Conservation (phyloP, 2,329 filamentous ascomycete genomes). For the Clonostachys rosea region DNA sequence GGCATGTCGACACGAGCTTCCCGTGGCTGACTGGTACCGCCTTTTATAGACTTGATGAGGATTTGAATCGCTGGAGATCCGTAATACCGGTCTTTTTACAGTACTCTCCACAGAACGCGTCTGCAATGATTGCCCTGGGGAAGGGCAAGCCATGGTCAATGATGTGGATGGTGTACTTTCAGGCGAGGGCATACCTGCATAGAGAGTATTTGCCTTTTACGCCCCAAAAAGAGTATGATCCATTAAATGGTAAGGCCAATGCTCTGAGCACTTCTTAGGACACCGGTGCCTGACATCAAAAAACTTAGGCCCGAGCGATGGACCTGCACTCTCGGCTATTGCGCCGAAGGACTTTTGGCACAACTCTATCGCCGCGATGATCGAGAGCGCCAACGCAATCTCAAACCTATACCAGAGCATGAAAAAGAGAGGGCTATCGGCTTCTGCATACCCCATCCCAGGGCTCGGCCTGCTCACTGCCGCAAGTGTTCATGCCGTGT, state of each 20-base stretch:
- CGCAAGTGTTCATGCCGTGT: background rate
- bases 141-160: background rate
- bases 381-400: background rate
- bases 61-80: background rate
- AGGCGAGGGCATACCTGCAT: constrained; percentile 1
- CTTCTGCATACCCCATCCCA: background rate
- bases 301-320: background rate
- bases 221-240: background rate
- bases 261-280: background rate
- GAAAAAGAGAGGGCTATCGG: background rate
- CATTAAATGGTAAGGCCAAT: background rate
- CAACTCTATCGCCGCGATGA: background rate
- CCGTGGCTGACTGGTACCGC: background rate
- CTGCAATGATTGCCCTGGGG: background rate
- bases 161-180: constrained; percentile 1
- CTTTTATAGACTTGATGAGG: background rate
- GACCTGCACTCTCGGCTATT: background rate
- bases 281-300: background rate
- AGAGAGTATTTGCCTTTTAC: constrained; percentile 1
- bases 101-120: background rate
- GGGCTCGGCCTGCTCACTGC: background rate
- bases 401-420: background rate
- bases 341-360: background rate
- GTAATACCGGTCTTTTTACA: background rate
- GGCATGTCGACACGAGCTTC: background rate